phyloP scores from a whole-genome alignment of 1,284 basidiomycete species.

The Apiotrichum domesticum region DNA sequence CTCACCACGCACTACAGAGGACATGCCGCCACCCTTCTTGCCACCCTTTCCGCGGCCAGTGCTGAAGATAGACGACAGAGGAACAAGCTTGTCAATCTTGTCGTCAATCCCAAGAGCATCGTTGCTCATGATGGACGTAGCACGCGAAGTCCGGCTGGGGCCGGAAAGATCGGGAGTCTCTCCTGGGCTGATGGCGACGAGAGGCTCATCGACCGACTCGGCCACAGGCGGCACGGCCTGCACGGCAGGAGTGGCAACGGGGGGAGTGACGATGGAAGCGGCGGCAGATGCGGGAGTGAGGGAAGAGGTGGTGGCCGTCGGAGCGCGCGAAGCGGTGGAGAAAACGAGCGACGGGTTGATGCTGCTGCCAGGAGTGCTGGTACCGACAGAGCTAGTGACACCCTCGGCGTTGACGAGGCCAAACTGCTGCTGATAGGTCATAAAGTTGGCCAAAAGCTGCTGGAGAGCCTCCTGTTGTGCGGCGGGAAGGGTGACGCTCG shows the following conservation, averaged over 20 bases:
- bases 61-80: conserved; percentile 42
- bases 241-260: neutral
- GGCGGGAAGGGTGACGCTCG: conserved; percentile 22
- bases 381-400: neutral
- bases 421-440: conserved; percentile 33
- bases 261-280: neutral
- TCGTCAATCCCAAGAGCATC: conserved; percentile 25
- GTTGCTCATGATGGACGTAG: conserved; percentile 5
- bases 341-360: conserved; percentile 29
- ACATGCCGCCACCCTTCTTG: conserved; percentile 48
- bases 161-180: conserved; percentile 8
- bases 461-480: conserved; percentile 39
- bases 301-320: conserved; percentile 1
- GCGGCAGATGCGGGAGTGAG: neutral
- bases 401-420: conserved; percentile 17
- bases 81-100: conserved; percentile 38
- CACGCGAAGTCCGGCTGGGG: conserved; percentile 20
- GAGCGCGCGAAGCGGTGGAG: neutral
- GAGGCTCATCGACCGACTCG: conserved; percentile 26
- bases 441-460: conserved; percentile 34
- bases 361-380: neutral
- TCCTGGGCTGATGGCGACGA: conserved; percentile 25
- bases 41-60: conserved; percentile 47
- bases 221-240: neutral
- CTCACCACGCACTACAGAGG: conserved; percentile 44